phyloP scores from a whole-genome alignment of 2,329 filamentous ascomycete species.

The Diaporthe humulicola region DNA sequence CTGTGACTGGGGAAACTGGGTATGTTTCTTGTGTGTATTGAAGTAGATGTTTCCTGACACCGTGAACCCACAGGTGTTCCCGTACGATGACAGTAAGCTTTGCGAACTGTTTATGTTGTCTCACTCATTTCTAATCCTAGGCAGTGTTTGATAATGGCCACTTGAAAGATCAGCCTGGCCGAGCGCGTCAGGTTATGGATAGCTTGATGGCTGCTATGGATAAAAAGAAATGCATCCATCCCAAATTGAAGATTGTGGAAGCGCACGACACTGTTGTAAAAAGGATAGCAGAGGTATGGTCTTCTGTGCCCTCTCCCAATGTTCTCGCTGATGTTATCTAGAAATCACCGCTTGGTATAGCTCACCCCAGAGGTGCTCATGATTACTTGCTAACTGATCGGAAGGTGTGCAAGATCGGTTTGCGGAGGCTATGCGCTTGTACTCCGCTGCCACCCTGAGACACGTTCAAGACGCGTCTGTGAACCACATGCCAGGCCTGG shows the following conservation, averaged over 20 bases:
- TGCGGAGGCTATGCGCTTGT: not conserved
- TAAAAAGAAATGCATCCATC: not conserved
- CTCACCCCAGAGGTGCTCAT: not conserved
- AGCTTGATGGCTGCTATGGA: not conserved
- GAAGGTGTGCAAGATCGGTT: not conserved
- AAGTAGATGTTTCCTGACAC: not conserved
- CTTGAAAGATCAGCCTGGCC: not conserved
- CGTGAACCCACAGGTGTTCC: not conserved
- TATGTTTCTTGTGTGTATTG: not conserved
- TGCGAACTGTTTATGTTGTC: not conserved
- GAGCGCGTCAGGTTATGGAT: not conserved
- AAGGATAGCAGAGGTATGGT: not conserved
- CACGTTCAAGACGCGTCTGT: not conserved
- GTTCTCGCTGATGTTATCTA: not conserved
- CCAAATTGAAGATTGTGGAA: not conserved
- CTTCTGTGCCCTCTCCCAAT: not conserved
- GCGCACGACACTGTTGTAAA: not conserved
- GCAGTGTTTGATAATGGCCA: not conserved
- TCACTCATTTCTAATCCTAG: not conserved
- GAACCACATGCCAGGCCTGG: not conserved
- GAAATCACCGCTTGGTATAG: not conserved
- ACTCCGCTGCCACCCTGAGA: not conserved
- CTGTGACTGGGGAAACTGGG: not conserved
- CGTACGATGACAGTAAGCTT: not conserved
- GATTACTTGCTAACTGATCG: not conserved